phyloP scores from a whole-genome alignment of 2,329 filamentous ascomycete genomes.

The Fusarium decemcellulare region DNA sequence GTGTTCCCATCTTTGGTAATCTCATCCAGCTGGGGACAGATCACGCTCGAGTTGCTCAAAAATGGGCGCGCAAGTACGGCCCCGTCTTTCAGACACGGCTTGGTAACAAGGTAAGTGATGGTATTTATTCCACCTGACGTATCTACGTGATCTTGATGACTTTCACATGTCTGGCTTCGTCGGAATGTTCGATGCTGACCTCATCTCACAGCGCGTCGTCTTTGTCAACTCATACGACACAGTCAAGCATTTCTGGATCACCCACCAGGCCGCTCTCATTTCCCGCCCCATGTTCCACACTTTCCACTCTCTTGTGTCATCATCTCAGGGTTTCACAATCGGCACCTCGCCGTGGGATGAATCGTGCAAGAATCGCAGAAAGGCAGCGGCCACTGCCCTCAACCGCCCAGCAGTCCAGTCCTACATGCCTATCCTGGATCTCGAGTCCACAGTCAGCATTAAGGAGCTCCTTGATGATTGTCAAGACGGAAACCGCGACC shows the following conservation, averaged over 20 bases:
- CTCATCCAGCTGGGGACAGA: constrained; percentile 71
- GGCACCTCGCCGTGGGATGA: constrained; percentile 89
- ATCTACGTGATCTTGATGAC: too few species aligned
- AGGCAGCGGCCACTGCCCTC: constrained; percentile 83
- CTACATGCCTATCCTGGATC: constrained; percentile 87
- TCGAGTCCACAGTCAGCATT: constrained; percentile 80
- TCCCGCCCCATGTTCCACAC: constrained; percentile 85
- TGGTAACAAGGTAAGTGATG: constrained; percentile 72
- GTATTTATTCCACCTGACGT: neutral
- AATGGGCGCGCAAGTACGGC: constrained; percentile 73
- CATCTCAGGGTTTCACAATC: constrained; percentile 84
- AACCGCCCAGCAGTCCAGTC: constrained; percentile 82
- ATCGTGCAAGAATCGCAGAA: constrained; percentile 81
- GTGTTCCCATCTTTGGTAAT: constrained; percentile 74
- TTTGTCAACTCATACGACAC: constrained; percentile 85
- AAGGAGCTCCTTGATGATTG: constrained; percentile 79
- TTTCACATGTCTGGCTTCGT: too few species aligned
- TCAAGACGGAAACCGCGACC: constrained; percentile 71
- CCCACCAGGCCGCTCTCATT: constrained; percentile 82
- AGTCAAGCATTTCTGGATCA: constrained; percentile 82
- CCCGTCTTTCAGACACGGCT: constrained; percentile 77
- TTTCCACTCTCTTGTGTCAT: constrained; percentile 84
- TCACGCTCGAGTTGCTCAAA: constrained; percentile 67
- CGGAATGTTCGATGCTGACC: neutral
- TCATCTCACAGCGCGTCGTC: constrained; percentile 69